Conservation (phyloP, 495 filamentous ascomycete genomes). For the Apiosordaria backusii region DNA sequence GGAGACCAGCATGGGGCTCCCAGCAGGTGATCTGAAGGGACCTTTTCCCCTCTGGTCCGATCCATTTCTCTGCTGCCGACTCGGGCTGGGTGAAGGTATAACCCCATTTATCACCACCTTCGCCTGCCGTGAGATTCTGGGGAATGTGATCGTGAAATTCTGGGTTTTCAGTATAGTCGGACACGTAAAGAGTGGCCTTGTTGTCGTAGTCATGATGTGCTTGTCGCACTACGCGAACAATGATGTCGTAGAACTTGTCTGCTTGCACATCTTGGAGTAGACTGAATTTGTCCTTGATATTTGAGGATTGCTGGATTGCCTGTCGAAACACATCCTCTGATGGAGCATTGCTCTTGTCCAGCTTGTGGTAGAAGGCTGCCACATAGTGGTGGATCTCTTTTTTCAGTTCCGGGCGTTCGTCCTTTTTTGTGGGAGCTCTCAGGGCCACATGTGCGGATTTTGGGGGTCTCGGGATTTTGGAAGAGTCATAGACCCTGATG, state of each 20-base stretch:
- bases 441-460: slow-evolving; percentile 35
- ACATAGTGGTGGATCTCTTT: slow-evolving; percentile 38
- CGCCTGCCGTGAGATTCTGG: slow-evolving; percentile 25
- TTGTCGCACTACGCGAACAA: slow-evolving; percentile 72
- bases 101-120: slow-evolving; percentile 31
- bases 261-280: slow-evolving; percentile 62
- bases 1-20: slow-evolving; percentile 60
- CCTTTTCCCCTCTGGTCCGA: slow-evolving; percentile 72
- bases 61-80: slow-evolving; percentile 46
- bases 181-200: slow-evolving; percentile 65
- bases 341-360: slow-evolving; percentile 43
- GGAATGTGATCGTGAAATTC: slow-evolving; percentile 57
- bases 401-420: slow-evolving; percentile 16
- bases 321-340: slow-evolving; percentile 46
- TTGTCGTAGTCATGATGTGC: slow-evolving; percentile 46
- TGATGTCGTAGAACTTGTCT: slow-evolving; percentile 60
- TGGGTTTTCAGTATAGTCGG: slow-evolving; percentile 77
- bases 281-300: slow-evolving; percentile 54
- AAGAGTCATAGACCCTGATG: slow-evolving; percentile 39
- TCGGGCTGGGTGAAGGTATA: slow-evolving; percentile 22
- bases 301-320: slow-evolving; percentile 35
- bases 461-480: slow-evolving; percentile 39
- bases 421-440: background rate
- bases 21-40: slow-evolving; percentile 70
- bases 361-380: slow-evolving; percentile 37